Conservation (phyloP, 2,329 filamentous ascomycete genomes). For the Curvularia lunata region DNA sequence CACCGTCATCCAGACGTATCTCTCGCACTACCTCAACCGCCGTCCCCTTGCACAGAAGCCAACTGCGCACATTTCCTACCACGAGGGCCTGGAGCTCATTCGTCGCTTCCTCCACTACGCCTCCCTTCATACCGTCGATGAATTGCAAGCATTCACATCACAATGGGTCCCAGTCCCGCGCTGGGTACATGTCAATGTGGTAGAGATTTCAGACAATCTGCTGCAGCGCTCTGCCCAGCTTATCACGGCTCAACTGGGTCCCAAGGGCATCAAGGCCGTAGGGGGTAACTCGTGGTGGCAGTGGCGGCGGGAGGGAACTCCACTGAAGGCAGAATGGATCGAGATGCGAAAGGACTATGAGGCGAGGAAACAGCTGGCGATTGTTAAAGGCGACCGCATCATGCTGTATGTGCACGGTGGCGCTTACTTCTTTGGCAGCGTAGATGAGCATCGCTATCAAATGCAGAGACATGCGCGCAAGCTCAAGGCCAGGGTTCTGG, state of each 20-base stretch:
- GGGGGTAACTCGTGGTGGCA: constrained; percentile 81
- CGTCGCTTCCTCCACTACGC: constrained; percentile 84
- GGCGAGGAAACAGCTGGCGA: constrained; percentile 68
- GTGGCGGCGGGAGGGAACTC: constrained; percentile 70
- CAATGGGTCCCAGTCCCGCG: constrained; percentile 90
- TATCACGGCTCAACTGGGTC: constrained; percentile 76
- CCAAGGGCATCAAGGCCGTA: constrained; percentile 72
- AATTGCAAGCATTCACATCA: constrained; percentile 86
- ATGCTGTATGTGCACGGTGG: constrained; percentile 96
- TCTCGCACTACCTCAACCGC: constrained; percentile 89
- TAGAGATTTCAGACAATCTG: constrained; percentile 68
- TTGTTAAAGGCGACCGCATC: constrained; percentile 68
- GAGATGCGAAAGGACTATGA: constrained; percentile 88
- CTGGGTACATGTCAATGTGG: constrained; percentile 81
- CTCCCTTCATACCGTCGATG: constrained; percentile 89
- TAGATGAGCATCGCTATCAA: constrained; percentile 98
- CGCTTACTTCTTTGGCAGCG: constrained; percentile 93
- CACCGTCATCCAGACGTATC: constrained; percentile 82
- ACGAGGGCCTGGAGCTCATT: constrained; percentile 87
- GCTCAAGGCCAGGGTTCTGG: constrained; percentile 86
- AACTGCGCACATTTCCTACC: constrained; percentile 89
- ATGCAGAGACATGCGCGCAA: constrained; percentile 95
- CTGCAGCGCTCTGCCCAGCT: constrained; percentile 68
- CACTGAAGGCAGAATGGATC: constrained; percentile 88
- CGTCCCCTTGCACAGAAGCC: constrained; percentile 78